Percentiles rank a stretch among this genome's conserved stretches.
These are phyloP conservation scores for Lathyrus aphaca DNA, from an alignment of 306 rosid genomes.

Conservation along the genomic window DNA sequence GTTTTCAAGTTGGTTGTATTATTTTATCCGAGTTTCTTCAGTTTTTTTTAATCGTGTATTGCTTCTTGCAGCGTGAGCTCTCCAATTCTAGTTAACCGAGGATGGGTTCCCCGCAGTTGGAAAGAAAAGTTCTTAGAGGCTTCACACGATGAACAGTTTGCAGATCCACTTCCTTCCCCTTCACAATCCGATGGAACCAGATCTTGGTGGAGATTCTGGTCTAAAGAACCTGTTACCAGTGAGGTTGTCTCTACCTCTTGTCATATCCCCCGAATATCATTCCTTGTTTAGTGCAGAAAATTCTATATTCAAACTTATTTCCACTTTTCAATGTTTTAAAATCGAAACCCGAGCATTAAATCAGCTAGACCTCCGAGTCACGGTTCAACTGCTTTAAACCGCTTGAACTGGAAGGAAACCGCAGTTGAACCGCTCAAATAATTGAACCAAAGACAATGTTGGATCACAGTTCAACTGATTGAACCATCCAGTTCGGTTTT, in stretches of 20 bases:
- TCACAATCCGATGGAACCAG: conserved; percentile 47
- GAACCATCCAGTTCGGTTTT: neutral
- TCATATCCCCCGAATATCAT: conserved; percentile 1
- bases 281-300: conserved; percentile 20
- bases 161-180: conserved; percentile 39
- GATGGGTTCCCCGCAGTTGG: conserved; percentile 98
- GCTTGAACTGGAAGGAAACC: neutral
- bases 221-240: conserved; percentile 43
- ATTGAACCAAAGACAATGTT: neutral
- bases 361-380: neutral
- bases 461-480: neutral
- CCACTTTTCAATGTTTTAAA: conserved; percentile 11
- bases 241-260: conserved; percentile 55
- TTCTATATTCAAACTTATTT: conserved; percentile 29
- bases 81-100: conserved; percentile 86
- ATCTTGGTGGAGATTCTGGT: conserved; percentile 96
- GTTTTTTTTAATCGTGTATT: conserved; percentile 32
- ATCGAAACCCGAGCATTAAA: neutral
- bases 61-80: conserved; percentile 58
- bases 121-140: conserved; percentile 62
- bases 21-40: conserved; percentile 32
- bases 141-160: conserved; percentile 45
- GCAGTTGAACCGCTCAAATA: neutral
- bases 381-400: conserved; percentile 1
- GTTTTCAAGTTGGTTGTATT: conserved; percentile 12